Base-by-base conservation (phyloP, 306 rosid species). In the Carpinus fangiana region DNA sequence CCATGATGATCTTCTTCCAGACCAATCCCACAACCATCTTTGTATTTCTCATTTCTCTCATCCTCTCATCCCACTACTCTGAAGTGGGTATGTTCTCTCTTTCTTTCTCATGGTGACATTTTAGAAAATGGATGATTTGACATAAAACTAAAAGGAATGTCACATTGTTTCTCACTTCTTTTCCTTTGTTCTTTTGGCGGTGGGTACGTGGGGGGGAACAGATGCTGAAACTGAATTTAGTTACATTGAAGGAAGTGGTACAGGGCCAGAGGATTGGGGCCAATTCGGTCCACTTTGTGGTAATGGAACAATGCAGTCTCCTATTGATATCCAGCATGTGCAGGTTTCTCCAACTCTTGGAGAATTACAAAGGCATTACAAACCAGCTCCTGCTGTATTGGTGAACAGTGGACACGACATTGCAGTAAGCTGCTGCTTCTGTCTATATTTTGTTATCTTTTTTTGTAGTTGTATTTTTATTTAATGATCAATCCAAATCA, bases 181-280 rank as follows among this genome's bases (percentile, higher is more conserved):
- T 2, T 13, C 18, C 76, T 41, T 53, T 43, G n/a, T 69, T 36
- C 23, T 11, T 4, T 69, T 3, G 18, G 20, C 20, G 13, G 14
- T 57, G 70, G 73, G 16, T 2, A 20, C 38, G 2, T 1, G 34
- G 34, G 34, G 34, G 34, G 34, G 0, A 31, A 31, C 79, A 93
- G 93, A 82, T 43, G 81, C 79, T 61, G 93, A 84, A 72, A 71
- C 38, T 68, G 50, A 75, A 41, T 91, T 78, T 72, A 51, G 48
- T 66, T 93, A 91, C 69, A 20, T 13, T 18, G 81, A 85, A 74
- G 91, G 89, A 81, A 74, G 17, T 80, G 82, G 80, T 8, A 86
- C 76, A 52, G 97, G 97, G 72, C 98, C 94, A 82, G 80, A 84
- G 74, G 65, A 77, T 41, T 93, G 98, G 98, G 87, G 91, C 9